A percentile compares a stretch with the other conserved stretches of the same genome.
phyloP scores from a whole-genome alignment of 371 early-diverging fungal genomes.

The Ordospora colligata region DNA sequence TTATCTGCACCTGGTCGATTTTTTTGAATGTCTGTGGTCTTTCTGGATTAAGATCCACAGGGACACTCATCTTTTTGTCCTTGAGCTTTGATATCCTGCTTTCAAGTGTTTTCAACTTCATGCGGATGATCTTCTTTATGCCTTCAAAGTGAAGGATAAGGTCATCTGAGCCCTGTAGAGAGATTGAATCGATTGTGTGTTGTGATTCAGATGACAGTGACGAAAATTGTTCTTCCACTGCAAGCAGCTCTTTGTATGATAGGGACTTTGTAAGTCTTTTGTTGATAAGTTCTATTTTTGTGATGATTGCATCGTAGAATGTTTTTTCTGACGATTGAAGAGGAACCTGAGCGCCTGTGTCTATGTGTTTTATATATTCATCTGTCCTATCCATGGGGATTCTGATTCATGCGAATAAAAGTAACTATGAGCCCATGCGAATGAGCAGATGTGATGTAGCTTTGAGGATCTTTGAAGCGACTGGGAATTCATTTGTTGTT shows the following conservation, averaged over 20 bases:
- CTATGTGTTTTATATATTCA: constrained; percentile 22
- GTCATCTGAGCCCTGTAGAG: constrained; percentile 34
- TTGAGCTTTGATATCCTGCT: constrained; percentile 27
- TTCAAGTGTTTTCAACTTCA: constrained; percentile 2
- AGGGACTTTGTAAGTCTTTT: not conserved
- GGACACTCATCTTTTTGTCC: not conserved
- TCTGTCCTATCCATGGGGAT: constrained; percentile 28
- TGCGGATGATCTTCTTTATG: constrained; percentile 49
- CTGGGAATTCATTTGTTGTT: constrained; percentile 16
- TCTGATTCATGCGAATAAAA: not conserved
- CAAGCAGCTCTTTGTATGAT: constrained; percentile 32
- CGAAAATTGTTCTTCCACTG: constrained; percentile 26
- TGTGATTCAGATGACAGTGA: constrained; percentile 17
- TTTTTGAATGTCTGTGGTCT: constrained; percentile 6
- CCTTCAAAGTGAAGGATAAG: constrained; percentile 51
- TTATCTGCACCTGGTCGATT: not conserved
- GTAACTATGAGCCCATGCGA: too few species aligned
- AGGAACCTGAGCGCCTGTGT: not conserved
- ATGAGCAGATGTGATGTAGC: not conserved
- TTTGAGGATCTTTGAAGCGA: not conserved
- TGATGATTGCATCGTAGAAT: constrained; percentile 46
- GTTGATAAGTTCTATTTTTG: constrained; percentile 27
- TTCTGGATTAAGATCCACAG: constrained; percentile 45
- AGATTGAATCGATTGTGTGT: constrained; percentile 21
- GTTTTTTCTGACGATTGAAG: not conserved